Evolutionary conservation across 192 early-diverging fungal species (phyloP), one percentile per base, ranked within the genome.

Genomic region (Entomortierella chlamydospora): DNA sequence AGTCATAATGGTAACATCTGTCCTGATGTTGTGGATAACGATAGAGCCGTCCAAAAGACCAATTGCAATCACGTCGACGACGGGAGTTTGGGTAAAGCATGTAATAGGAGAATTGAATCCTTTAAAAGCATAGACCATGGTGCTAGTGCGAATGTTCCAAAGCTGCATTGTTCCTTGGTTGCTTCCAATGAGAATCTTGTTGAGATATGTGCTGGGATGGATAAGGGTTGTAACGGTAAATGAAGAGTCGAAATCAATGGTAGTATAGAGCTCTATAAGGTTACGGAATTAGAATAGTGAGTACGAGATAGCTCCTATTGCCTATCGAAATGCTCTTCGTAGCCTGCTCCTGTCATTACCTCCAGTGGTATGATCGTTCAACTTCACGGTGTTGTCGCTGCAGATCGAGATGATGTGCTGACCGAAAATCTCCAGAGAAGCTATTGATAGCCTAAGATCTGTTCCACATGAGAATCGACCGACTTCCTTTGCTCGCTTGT

Each of bases 161-260:
- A 99, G 86, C 83, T 96, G 94, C 90, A 99, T 86, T 1, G 84
- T 79, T 34, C 96, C 97, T 73, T 98, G 89, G 17, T 85, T 87
- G 70, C 93, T 95, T 28, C 88, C 95, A 18, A 99, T 77, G 6
- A 99, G 84, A 10, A 99, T 85, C 82, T 99, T 99, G 88, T 99
- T 99, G 34, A 99, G 80, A 86, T 99, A 99, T 2, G 98, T 98
- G 85, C 90, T 93, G 26, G 98, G 98, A 65, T 99, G 98, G 47
- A 99, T 83, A 13, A 97, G 69, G 0, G 86, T 64, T 9, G 96
- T 92, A 10, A 91, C 84, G 29, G 87, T 86, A 78, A 97, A 97
- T 1, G 85, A 66, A 23, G 85, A 73, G 70, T 88, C 91, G 83
- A 96, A 95, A 57, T 92, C 87, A 41, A 96, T 83, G 61, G 90